Conservation (phyloP, 2,329 filamentous ascomycete genomes). For the Aspergillus cejpii region DNA sequence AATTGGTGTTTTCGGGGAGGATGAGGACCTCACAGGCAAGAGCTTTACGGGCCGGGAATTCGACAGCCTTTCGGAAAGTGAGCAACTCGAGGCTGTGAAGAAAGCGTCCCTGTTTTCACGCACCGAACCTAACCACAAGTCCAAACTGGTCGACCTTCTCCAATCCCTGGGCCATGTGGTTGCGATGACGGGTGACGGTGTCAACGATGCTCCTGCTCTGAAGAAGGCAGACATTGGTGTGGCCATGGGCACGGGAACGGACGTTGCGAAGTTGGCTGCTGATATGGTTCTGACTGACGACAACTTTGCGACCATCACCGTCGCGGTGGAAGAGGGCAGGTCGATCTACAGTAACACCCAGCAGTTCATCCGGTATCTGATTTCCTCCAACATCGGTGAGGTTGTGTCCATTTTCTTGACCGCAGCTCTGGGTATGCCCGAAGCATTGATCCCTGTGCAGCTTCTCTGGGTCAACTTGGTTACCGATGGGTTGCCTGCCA, state of each 20-base stretch:
- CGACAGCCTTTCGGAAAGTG: conserved; percentile 68
- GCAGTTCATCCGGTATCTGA: conserved; percentile 98
- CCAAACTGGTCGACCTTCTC: conserved; percentile 91
- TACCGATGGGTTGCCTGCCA: conserved; percentile 92
- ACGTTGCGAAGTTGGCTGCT: conserved; percentile 91
- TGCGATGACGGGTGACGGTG: conserved; percentile 97
- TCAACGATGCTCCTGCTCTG: conserved; percentile 93
- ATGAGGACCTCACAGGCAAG: conserved; percentile 82
- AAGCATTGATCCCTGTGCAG: conserved; percentile 93
- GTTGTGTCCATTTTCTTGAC: conserved; percentile 99
- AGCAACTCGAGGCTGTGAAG: conserved; percentile 78
- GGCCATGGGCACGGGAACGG: conserved; percentile 96
- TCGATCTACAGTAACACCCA: conserved; percentile 99
- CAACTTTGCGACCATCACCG: conserved; percentile 96
- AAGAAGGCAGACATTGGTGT: conserved; percentile 99
- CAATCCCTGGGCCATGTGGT: conserved; percentile 91
- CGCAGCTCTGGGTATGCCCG: conserved; percentile 91
- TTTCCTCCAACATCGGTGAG: conserved; percentile 98
- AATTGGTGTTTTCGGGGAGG: conserved; percentile 80
- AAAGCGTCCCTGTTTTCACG: conserved; percentile 88
- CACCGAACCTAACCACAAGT: conserved; percentile 93
- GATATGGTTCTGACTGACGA: conserved; percentile 99
- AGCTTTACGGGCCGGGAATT: conserved; percentile 95
- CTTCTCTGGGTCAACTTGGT: conserved; percentile 98
- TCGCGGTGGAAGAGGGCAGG: conserved; percentile 91